phyloP scores from a whole-genome alignment of 306 rosid species.

The Hippophae rhamnoides region DNA sequence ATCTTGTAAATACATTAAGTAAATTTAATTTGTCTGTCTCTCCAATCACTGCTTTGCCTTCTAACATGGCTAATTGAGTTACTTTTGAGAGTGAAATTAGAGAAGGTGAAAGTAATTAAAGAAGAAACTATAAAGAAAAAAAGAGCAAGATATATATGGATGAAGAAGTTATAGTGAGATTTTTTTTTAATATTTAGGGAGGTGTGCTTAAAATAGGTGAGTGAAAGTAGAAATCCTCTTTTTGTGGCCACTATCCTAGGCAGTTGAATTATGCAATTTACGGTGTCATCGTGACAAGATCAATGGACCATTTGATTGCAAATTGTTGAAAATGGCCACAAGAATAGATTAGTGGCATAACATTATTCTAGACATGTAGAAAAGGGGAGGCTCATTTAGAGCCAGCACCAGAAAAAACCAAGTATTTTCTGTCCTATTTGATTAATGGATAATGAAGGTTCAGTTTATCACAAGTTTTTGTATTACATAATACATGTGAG shows the following conservation, averaged over 20 bases:
- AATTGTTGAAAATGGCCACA: background rate
- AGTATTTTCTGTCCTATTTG: background rate
- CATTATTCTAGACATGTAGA: constrained; percentile 1
- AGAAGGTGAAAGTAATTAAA: background rate
- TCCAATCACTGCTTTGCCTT: constrained; percentile 75
- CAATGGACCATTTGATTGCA: background rate
- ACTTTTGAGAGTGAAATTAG: too few relatives aligned
- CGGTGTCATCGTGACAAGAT: background rate
- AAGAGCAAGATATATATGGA: background rate
- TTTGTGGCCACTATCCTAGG: constrained; percentile 17
- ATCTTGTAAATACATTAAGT: too few relatives aligned
- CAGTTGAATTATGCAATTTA: constrained; percentile 5
- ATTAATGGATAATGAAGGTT: too few relatives aligned
- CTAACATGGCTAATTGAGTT: constrained; percentile 38
- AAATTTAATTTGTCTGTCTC: too few relatives aligned
- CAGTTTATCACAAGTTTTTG: too few relatives aligned
- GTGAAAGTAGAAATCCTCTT: constrained; percentile 4
- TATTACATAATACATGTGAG: too few relatives aligned
- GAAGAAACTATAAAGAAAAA: background rate
- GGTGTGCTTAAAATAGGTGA: background rate
- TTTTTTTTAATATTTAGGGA: background rate
- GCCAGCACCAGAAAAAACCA: background rate
- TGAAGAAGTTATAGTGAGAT: background rate
- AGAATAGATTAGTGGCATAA: background rate
- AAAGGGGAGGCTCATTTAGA: background rate